These are phyloP conservation scores for Tylopilus microsporus DNA, from an alignment of 1,284 basidiomycete genomes.

Conservation along the genomic window DNA sequence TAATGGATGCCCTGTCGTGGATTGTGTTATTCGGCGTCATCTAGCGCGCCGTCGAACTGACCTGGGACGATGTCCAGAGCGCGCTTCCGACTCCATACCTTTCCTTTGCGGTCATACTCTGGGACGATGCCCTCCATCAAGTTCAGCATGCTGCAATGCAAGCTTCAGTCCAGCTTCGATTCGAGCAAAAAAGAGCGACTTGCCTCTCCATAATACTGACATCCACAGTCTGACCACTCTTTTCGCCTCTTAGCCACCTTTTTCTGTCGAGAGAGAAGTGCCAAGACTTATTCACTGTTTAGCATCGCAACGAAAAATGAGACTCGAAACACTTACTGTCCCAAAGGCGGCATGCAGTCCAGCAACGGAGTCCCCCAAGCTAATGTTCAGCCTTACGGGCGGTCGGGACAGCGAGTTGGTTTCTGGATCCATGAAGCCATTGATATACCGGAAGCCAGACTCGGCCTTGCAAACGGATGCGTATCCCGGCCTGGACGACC, in stretches of 20 bases:
- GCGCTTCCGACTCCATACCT: constrained; percentile 32
- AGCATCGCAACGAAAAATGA: neutral
- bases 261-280: constrained; percentile 55
- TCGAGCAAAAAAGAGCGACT: neutral
- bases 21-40: constrained; percentile 14
- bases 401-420: constrained; percentile 53
- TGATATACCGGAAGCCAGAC: constrained; percentile 68
- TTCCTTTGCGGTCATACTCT: constrained; percentile 68
- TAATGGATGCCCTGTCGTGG: constrained; percentile 38
- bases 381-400: constrained; percentile 66
- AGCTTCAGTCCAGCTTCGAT: neutral
- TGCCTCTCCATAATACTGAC: constrained; percentile 71
- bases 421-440: constrained; percentile 54
- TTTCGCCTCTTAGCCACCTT: constrained; percentile 34
- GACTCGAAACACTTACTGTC: constrained; percentile 41
- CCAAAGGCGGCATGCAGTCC: constrained; percentile 70
- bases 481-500: constrained; percentile 63
- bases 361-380: constrained; percentile 64
- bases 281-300: constrained; percentile 52
- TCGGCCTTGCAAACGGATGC: constrained; percentile 72
- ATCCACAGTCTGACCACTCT: constrained; percentile 57
- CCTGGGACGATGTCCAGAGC: constrained; percentile 34
- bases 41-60: constrained; percentile 52
- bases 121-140: constrained; percentile 72
- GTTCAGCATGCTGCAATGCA: constrained; percentile 54